Evolutionary conservation across 257 asterid genomes (phyloP).

Genomic region (Nicotiana attenuata): DNA sequence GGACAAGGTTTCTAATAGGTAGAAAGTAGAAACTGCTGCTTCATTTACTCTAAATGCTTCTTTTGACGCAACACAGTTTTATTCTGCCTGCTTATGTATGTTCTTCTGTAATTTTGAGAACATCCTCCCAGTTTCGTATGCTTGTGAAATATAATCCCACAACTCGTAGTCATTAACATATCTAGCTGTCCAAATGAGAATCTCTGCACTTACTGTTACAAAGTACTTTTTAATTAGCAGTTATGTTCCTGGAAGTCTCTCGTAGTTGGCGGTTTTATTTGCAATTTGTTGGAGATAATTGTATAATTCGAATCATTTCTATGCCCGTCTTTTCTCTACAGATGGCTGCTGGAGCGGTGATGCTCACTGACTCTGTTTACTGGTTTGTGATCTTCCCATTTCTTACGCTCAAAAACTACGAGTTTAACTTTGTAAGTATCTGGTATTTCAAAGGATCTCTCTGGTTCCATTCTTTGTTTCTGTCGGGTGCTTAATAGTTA

Average conservation of each 20-base stretch:
- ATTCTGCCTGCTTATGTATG: background rate
- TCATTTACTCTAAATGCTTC: background rate
- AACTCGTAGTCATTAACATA: background rate
- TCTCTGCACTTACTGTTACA: background rate
- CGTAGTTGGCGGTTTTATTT: background rate
- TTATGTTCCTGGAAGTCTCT: slow-evolving; percentile 5
- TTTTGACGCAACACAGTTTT: background rate
- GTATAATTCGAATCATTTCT: background rate
- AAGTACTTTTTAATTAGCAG: background rate
- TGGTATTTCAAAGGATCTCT: slow-evolving; percentile 5
- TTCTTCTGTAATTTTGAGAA: background rate
- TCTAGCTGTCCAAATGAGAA: background rate
- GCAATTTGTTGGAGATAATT: background rate
- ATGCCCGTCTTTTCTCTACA: slow-evolving; percentile 20
- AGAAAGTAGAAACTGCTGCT: background rate
- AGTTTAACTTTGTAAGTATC: slow-evolving; percentile 72
- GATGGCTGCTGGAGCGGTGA: slow-evolving; percentile 92
- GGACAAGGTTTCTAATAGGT: background rate
- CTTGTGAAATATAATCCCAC: background rate
- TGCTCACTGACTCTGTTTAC: slow-evolving; percentile 71
- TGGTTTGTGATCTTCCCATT: slow-evolving; percentile 83
- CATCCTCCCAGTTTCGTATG: background rate
- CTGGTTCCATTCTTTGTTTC: slow-evolving; percentile 10
- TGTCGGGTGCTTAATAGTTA: background rate
- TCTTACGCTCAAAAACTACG: slow-evolving; percentile 63